Percentiles rank a stretch among this genome's conserved stretches.
Evolutionary conservation across 2,329 filamentous ascomycete species (phyloP).

Genomic region (Stachybotrys echinatus): DNA sequence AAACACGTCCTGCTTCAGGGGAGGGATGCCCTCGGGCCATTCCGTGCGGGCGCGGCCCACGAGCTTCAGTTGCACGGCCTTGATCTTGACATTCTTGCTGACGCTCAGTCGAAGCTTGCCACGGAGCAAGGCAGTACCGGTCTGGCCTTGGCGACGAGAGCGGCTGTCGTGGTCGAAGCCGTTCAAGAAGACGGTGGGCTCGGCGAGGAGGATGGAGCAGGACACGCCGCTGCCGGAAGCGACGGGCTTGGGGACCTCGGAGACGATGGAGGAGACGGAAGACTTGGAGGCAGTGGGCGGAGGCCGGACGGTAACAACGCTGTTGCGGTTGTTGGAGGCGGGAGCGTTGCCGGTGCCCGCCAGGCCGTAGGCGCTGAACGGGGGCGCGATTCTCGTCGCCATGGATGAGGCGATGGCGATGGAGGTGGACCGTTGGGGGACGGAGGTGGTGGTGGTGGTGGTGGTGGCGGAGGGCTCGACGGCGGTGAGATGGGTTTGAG

Average conservation of each 20-base stretch:
- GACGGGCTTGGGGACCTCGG: slow-evolving; percentile 65
- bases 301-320: slow-evolving; percentile 41
- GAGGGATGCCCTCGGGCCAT: slow-evolving; percentile 95
- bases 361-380: slow-evolving; percentile 8
- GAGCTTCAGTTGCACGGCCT: slow-evolving; percentile 82
- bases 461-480: neutral
- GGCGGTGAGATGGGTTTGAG: neutral
- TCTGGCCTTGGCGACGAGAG: slow-evolving; percentile 38
- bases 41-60: slow-evolving; percentile 82
- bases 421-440: neutral
- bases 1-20: slow-evolving; percentile 74
- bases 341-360: neutral
- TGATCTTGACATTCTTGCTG: slow-evolving; percentile 87
- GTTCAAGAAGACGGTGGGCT: slow-evolving; percentile 74
- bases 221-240: slow-evolving; percentile 71
- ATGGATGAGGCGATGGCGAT: slow-evolving; percentile 14
- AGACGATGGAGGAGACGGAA: slow-evolving; percentile 43
- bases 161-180: slow-evolving; percentile 71
- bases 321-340: slow-evolving; percentile 13
- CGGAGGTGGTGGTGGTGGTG: neutral
- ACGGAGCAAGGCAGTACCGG: slow-evolving; percentile 80
- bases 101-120: slow-evolving; percentile 79
- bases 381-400: slow-evolving; percentile 11
- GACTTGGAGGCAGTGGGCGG: slow-evolving; percentile 37
- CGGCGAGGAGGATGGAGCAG: slow-evolving; percentile 69